Base-by-base conservation (phyloP, 768 basidiomycete genomes). In the Boletus pseudopeckii region DNA sequence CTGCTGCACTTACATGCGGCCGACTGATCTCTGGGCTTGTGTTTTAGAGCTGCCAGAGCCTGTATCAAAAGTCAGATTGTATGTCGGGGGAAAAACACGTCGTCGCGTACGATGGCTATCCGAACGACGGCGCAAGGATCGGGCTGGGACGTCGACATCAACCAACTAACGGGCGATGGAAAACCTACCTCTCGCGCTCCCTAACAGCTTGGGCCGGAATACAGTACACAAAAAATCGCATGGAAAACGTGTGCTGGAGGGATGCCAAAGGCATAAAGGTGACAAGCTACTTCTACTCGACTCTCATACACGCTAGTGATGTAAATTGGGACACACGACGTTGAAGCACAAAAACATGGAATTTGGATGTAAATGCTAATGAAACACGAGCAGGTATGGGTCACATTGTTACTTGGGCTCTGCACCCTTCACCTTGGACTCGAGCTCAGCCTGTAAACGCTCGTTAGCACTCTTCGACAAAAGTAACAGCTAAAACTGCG, bases 401-500 rank as follows among this genome's bases (percentile, higher is more conserved):
- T 7, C 40, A 52, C 41, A 36, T n/a, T n/a, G 33, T 47, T 63
- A 64, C 60, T 62, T 68, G 51, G 66, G 34, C 26, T 60, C 63
- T 39, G 20, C 36, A 36, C 48, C 48, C 60, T 69, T 62, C 55
- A 62, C 56, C 47, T 63, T 60, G 54, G 64, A 58, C 64, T 69
- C 67, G 52, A 70, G 66, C 0, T 65, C 62, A 24, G 66, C 64
- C 67, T 69, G 64, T 39, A 59, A 39, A 52, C 49, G 2, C 14
- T 48, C 28, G 45, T 65, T 0, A 63, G 60, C 44, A 45, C 32
- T n/a, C 55, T 58, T 56, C 14, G 49, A 40, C 7, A 1, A 46
- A 59, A 28, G 58, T 55, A 55, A 59, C 39, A 33, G 54, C 48
- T 52, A 51, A 47, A 50, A 48, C 47, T 10, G 30, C 20, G 32